A percentile compares a stretch with the other conserved stretches of the same genome.
phyloP scores from a whole-genome alignment of 495 filamentous ascomycete genomes.

The Tuber brumale region DNA sequence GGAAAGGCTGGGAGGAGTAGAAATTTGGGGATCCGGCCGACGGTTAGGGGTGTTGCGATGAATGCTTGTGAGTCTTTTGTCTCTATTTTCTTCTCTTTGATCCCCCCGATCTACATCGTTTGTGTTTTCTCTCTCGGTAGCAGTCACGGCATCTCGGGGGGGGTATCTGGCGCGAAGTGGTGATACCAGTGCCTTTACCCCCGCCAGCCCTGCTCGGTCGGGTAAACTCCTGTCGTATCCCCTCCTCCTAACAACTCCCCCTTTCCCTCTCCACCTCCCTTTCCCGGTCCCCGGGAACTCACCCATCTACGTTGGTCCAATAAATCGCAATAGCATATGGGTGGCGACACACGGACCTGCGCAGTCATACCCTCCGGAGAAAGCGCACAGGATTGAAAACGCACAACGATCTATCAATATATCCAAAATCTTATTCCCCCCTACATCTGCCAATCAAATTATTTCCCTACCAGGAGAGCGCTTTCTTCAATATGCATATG shows the following conservation, averaged over 20 bases:
- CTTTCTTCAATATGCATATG: neutral
- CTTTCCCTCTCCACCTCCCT: neutral
- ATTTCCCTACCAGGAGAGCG: neutral
- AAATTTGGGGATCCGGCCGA: conserved; percentile 89
- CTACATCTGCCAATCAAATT: neutral
- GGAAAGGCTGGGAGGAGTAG: conserved; percentile 89
- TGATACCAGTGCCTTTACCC: neutral
- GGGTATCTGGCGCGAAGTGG: neutral
- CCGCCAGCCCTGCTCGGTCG: neutral
- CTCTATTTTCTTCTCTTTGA: conserved; percentile 8
- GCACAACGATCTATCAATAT: neutral
- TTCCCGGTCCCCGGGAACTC: neutral
- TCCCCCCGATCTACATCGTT: conserved; percentile 10
- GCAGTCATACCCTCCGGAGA: neutral
- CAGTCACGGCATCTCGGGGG: neutral
- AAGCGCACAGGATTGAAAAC: neutral
- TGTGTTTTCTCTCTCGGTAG: neutral
- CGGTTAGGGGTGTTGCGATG: conserved; percentile 95
- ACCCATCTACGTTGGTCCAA: neutral
- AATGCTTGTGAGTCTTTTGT: conserved; percentile 62
- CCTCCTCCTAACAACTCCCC: neutral
- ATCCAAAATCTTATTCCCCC: neutral
- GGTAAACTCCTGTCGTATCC: neutral
- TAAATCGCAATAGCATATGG: neutral
- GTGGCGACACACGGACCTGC: neutral